These are phyloP conservation scores for Immersiporthe knoxdaviesiana DNA, from an alignment of 2,329 filamentous ascomycete species.

Conservation along the genomic window DNA sequence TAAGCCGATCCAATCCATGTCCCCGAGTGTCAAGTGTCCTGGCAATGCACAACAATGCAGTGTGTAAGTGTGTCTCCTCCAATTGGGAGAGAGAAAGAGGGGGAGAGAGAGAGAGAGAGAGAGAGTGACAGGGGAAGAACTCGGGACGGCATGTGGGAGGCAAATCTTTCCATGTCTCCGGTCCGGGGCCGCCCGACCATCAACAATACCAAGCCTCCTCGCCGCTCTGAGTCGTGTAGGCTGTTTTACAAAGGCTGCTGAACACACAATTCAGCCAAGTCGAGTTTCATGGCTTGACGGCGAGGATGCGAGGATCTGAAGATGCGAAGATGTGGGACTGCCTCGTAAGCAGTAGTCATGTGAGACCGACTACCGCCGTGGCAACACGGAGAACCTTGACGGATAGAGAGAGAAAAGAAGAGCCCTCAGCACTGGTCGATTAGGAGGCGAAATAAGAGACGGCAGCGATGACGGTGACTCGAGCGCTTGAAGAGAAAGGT, in stretches of 20 bases:
- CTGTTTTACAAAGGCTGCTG: background rate
- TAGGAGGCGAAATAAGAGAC: background rate
- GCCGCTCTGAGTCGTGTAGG: background rate
- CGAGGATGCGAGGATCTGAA: too few species aligned
- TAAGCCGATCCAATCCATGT: slow-evolving; percentile 26
- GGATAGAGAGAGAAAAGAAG: background rate
- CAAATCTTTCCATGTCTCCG: slow-evolving; percentile 5
- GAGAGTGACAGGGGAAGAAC: background rate
- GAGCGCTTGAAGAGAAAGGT: background rate
- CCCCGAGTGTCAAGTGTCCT: background rate
- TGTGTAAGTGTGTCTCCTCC: background rate
- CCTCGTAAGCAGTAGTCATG: background rate
- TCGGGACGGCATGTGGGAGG: background rate
- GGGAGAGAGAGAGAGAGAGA: background rate
- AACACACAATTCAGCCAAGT: background rate
- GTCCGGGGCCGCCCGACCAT: slow-evolving; percentile 18
- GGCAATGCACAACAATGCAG: background rate
- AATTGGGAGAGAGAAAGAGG: slow-evolving; percentile 9
- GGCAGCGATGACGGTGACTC: background rate
- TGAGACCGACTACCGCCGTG: background rate
- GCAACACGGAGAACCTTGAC: background rate
- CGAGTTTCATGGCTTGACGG: background rate
- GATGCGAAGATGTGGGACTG: background rate
- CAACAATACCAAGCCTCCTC: background rate
- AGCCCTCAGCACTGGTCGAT: background rate